Evolutionary conservation across 768 basidiomycete genomes (phyloP).

Genomic region (Phlebiopsis gigantea): DNA sequence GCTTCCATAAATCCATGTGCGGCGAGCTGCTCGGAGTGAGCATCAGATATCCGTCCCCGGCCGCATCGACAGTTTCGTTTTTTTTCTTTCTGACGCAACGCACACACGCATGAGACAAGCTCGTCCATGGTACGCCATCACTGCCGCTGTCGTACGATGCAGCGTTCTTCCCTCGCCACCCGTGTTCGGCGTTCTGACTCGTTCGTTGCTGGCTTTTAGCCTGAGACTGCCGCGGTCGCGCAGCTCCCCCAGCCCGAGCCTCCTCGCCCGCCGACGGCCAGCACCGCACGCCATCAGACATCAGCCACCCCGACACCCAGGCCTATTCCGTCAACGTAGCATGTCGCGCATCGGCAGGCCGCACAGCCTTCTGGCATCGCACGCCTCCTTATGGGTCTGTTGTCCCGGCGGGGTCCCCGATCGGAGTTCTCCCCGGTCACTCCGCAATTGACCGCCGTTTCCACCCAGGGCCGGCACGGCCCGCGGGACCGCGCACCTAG

Average conservation of each 20-base stretch:
- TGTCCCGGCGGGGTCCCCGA: not conserved
- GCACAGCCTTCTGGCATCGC: no score
- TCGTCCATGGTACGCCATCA: no score
- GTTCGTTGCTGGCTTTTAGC: not conserved
- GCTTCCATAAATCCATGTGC: not conserved
- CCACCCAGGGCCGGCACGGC: not conserved
- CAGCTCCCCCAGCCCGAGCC: no score
- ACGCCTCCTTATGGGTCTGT: no score
- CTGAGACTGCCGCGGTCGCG: no score
- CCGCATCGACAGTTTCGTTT: not conserved
- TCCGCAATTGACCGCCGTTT: not conserved
- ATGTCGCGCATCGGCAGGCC: no score
- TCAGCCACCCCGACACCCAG: no score
- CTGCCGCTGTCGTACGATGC: not conserved
- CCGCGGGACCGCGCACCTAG: not conserved
- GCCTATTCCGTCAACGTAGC: no score
- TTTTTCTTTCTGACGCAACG: not conserved
- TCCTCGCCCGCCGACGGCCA: no score
- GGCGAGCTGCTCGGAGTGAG: not conserved
- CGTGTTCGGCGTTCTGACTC: not conserved
- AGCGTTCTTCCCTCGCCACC: not conserved
- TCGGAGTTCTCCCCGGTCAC: not conserved
- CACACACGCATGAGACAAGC: not conserved
- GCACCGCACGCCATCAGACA: no score
- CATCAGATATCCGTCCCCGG: not conserved